phyloP scores from a whole-genome alignment of 2,329 filamentous ascomycete species.

The Chrysoporthe austroafricana region DNA sequence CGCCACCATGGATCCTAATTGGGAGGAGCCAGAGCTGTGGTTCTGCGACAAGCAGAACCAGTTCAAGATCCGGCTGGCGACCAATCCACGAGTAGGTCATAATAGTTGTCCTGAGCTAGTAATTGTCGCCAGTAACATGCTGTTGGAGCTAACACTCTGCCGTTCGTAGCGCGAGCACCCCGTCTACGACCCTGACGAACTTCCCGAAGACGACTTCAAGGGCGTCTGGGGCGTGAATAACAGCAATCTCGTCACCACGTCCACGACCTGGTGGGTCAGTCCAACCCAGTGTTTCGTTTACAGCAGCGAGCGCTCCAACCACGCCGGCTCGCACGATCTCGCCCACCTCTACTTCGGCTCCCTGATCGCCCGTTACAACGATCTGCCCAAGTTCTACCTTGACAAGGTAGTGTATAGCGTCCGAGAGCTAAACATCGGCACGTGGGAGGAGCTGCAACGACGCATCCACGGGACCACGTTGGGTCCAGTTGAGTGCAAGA shows the following conservation, averaged over 20 bases:
- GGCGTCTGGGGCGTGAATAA: background rate
- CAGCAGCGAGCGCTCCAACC: background rate
- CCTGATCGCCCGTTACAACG: slow-evolving; percentile 8
- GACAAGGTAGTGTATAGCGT: background rate
- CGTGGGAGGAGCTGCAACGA: slow-evolving; percentile 7
- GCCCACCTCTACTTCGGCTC: slow-evolving; percentile 3
- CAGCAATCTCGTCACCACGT: slow-evolving; percentile 1
- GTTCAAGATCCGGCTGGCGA: slow-evolving; percentile 3
- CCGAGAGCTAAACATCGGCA: background rate
- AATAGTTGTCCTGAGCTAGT: background rate
- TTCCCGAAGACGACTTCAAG: background rate
- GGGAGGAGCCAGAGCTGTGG: background rate
- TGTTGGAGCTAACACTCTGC: background rate
- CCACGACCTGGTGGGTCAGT: slow-evolving; percentile 1
- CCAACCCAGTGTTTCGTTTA: background rate
- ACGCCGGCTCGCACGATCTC: slow-evolving; percentile 2
- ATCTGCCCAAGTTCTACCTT: background rate
- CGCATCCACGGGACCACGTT: background rate
- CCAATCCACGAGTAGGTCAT: slow-evolving; percentile 2
- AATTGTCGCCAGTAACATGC: background rate
- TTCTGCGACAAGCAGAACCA: slow-evolving; percentile 2
- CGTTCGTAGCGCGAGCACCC: background rate
- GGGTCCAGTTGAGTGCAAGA: background rate
- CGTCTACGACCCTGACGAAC: background rate
- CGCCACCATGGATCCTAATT: slow-evolving; percentile 6